A percentile compares a stretch with the other conserved stretches of the same genome.
These are phyloP conservation scores for Microcyclosporella mali DNA, from an alignment of 2,329 filamentous ascomycete genomes.

Conservation along the genomic window DNA sequence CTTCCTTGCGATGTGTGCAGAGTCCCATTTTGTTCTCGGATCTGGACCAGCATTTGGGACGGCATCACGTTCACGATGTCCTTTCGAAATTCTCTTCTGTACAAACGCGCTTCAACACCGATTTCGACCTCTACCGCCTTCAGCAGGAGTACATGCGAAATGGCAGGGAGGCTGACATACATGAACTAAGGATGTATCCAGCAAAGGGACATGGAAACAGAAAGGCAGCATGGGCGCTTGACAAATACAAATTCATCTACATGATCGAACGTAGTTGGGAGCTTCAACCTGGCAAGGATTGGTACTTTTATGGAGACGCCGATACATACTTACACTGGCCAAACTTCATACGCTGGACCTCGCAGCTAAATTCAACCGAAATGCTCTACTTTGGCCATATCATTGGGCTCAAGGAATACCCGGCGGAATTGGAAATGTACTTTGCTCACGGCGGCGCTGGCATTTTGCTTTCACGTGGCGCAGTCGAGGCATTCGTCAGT, in stretches of 20 bases:
- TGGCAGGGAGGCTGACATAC: constrained; percentile 16
- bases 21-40: constrained; percentile 46
- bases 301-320: constrained; percentile 50
- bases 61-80: constrained; percentile 28
- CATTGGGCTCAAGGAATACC: constrained; percentile 37
- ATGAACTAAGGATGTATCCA: constrained; percentile 8
- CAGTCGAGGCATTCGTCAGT: constrained; percentile 14
- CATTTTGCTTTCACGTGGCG: constrained; percentile 21
- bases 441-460: constrained; percentile 24
- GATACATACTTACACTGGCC: constrained; percentile 41
- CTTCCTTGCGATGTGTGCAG: constrained; percentile 46
- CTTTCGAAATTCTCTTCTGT: constrained; percentile 21
- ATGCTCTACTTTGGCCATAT: constrained; percentile 47
- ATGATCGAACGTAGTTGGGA: constrained; percentile 43
- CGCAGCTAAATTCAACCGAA: constrained; percentile 37
- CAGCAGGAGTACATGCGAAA: constrained; percentile 16
- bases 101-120: constrained; percentile 9
- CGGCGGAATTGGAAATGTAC: constrained; percentile 5
- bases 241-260: constrained; percentile 49
- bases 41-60: constrained; percentile 38
- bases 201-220: constrained; percentile 12
- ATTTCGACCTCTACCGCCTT: constrained; percentile 22
- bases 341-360: constrained; percentile 41
- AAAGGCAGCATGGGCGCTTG: constrained; percentile 42
- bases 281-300: constrained; percentile 29